phyloP scores from a whole-genome alignment of 768 basidiomycete genomes.

The Suillus plorans region DNA sequence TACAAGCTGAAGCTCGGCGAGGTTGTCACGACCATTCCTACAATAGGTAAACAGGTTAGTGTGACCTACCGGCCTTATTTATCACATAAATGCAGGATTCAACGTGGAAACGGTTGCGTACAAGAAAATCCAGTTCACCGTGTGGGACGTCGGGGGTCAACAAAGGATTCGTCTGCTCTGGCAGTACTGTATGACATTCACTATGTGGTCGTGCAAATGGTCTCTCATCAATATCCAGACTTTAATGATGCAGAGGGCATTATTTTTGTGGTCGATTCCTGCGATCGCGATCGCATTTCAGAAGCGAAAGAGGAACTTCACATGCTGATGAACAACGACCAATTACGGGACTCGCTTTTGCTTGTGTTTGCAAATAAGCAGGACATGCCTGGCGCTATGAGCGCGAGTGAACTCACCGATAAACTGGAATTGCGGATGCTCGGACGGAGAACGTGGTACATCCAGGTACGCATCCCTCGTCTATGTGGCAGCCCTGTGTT shows the following conservation, averaged over 20 bases:
- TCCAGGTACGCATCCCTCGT: constrained; percentile 66
- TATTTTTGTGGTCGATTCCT: constrained; percentile 97
- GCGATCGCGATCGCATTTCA: constrained; percentile 92
- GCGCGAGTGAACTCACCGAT: constrained; percentile 96
- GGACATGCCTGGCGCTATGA: constrained; percentile 97
- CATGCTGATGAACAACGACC: constrained; percentile 90
- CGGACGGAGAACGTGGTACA: constrained; percentile 98
- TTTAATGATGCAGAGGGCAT: constrained; percentile 98
- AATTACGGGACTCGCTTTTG: constrained; percentile 95
- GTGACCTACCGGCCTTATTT: neutral
- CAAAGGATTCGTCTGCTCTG: constrained; percentile 98
- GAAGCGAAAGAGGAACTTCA: constrained; percentile 96
- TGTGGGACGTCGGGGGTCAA: constrained; percentile 97
- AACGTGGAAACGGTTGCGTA: constrained; percentile 99
- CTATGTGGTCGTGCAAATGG: neutral
- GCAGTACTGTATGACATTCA: constrained; percentile 60
- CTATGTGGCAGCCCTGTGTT: neutral
- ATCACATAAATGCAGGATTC: constrained; percentile 54
- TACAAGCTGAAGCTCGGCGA: constrained; percentile 99
- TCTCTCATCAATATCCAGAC: neutral
- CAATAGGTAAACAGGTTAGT: constrained; percentile 53
- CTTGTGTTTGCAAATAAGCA: constrained; percentile 99
- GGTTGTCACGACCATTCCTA: constrained; percentile 96
- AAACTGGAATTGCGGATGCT: constrained; percentile 92
- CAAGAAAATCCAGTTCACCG: constrained; percentile 95